phyloP scores from a whole-genome alignment of 2,329 filamentous ascomycete genomes.

The Sordariomycetes sp. region DNA sequence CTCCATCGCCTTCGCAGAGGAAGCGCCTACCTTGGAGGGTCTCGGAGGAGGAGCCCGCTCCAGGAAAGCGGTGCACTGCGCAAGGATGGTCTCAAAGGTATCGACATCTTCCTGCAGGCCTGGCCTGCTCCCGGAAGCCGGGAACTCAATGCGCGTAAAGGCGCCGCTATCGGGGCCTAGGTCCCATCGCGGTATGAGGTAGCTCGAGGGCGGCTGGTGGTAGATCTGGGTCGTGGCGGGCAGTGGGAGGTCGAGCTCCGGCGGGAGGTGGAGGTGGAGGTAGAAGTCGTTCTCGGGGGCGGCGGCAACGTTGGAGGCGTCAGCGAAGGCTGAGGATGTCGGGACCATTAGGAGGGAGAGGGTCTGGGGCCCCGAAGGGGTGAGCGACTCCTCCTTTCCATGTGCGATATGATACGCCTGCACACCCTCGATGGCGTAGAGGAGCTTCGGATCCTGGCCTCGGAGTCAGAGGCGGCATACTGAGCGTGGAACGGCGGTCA shows the following conservation, averaged over 20 bases:
- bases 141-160: conserved; percentile 90
- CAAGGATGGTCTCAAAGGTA: conserved; percentile 93
- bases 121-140: conserved; percentile 53
- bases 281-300: conserved; percentile 81
- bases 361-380: conserved; percentile 75
- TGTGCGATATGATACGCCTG: conserved; percentile 83
- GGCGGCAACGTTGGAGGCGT: conserved; percentile 37
- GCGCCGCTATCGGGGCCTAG: conserved; percentile 76
- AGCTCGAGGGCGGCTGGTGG: conserved; percentile 84
- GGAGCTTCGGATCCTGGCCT: conserved; percentile 47
- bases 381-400: conserved; percentile 73
- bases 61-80: conserved; percentile 93
- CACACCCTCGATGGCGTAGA: conserved; percentile 70
- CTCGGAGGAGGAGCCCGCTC: conserved; percentile 62
- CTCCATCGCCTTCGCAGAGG: conserved; percentile 23
- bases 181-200: conserved; percentile 92
- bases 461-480: neutral
- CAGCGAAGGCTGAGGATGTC: conserved; percentile 61
- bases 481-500: neutral
- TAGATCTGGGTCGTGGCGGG: conserved; percentile 96
- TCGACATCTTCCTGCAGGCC: conserved; percentile 84
- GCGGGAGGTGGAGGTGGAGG: conserved; percentile 85
- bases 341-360: conserved; percentile 93
- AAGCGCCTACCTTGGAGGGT: conserved; percentile 11
- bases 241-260: conserved; percentile 84